These are phyloP conservation scores for Myriosclerotinia duriaeana DNA, from an alignment of 2,329 filamentous ascomycete species.

Conservation along the genomic window DNA sequence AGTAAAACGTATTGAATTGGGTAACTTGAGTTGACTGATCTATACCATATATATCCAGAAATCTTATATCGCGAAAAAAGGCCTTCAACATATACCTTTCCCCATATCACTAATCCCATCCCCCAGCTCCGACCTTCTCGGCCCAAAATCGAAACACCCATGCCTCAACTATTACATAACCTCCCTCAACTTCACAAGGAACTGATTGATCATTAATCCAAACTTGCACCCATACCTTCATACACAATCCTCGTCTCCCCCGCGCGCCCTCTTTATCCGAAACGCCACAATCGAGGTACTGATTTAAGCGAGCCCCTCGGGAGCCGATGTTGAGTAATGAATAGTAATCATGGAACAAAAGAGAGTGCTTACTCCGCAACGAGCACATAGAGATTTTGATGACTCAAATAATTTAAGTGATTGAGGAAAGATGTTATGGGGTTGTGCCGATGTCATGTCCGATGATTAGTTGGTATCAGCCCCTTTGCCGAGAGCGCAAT, in stretches of 20 bases:
- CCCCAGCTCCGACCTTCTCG: not conserved
- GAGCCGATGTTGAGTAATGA: constrained; percentile 5
- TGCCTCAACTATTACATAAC: not conserved
- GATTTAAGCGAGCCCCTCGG: constrained; percentile 12
- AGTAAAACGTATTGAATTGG: not conserved
- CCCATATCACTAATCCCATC: constrained; percentile 11
- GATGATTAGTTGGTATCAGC: not conserved
- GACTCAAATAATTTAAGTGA: not conserved
- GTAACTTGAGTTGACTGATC: too few relatives aligned
- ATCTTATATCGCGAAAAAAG: not conserved
- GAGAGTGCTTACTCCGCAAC: constrained; percentile 8
- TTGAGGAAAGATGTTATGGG: not conserved
- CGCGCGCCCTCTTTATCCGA: not conserved
- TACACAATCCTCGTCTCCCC: not conserved
- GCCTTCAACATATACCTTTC: not conserved
- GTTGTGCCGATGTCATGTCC: not conserved
- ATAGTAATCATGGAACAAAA: constrained; percentile 14
- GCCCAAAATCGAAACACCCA: not conserved
- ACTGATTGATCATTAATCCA: not conserved
- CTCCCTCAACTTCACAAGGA: not conserved
- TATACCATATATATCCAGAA: not conserved
- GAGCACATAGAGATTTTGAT: not conserved
- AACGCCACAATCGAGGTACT: constrained; percentile 10
- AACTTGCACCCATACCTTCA: not conserved
- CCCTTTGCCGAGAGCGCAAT: accelerated